Conservation (phyloP, 768 basidiomycete species). For the Tulasnella calospora region DNA sequence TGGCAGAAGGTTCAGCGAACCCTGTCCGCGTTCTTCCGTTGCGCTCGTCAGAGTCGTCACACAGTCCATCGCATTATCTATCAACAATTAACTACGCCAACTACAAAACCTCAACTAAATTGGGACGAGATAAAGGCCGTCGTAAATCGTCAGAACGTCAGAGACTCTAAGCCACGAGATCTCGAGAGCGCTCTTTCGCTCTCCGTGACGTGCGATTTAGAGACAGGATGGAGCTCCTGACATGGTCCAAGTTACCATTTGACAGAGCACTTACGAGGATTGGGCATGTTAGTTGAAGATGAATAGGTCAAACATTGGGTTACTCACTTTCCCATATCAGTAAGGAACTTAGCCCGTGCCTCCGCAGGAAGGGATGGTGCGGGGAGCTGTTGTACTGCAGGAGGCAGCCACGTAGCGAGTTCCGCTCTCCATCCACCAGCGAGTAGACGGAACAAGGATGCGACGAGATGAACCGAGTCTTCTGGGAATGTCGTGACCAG, state of each 20-base stretch:
- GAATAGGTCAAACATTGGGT: neutral
- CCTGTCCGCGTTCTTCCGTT: neutral
- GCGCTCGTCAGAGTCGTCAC: neutral
- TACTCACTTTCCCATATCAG: slow-evolving; percentile 68
- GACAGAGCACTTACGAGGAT: slow-evolving; percentile 53
- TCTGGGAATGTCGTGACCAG: slow-evolving; percentile 85
- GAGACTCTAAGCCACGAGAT: slow-evolving; percentile 8
- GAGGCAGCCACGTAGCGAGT: slow-evolving; percentile 66
- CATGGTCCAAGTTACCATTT: slow-evolving; percentile 64
- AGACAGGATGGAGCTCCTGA: slow-evolving; percentile 68
- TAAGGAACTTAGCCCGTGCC: slow-evolving; percentile 66
- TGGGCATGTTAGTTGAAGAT: neutral
- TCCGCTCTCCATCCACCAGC: slow-evolving; percentile 62
- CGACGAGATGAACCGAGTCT: slow-evolving; percentile 66
- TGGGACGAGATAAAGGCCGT: neutral
- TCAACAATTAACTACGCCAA: slow-evolving; percentile 4
- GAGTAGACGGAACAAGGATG: slow-evolving; percentile 70
- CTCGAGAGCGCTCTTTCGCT: slow-evolving; percentile 28
- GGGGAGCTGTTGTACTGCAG: slow-evolving; percentile 67
- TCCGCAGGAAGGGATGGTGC: slow-evolving; percentile 53
- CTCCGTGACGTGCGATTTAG: slow-evolving; percentile 69
- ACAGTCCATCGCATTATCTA: neutral
- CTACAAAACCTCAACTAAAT: neutral
- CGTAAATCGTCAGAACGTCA: neutral
- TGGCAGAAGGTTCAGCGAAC: neutral